These are phyloP conservation scores for Lippia alba DNA, from an alignment of 305 asterid species.

Conservation along the genomic window DNA sequence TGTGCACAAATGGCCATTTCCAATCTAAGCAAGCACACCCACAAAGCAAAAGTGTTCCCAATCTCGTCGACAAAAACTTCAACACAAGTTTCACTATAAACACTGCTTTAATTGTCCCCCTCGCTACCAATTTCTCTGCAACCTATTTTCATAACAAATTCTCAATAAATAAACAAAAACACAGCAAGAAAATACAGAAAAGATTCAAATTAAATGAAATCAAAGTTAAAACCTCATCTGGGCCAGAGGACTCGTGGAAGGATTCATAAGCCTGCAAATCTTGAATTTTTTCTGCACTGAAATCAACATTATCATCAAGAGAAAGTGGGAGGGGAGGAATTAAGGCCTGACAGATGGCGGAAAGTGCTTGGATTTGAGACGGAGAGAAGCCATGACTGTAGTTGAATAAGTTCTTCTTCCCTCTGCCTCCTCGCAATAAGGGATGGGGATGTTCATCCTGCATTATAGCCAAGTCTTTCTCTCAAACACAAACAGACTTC, in stretches of 20 bases:
- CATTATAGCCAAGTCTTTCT: slow-evolving; percentile 20
- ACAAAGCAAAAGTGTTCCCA: slow-evolving; percentile 81
- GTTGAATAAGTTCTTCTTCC: slow-evolving; percentile 33
- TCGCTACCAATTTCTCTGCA: slow-evolving; percentile 63
- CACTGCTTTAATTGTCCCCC: slow-evolving; percentile 56
- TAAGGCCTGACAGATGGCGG: slow-evolving; percentile 74
- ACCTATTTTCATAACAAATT: slow-evolving; percentile 43
- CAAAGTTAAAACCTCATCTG: slow-evolving; percentile 56
- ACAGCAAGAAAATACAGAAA: neutral
- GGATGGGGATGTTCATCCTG: slow-evolving; percentile 52
- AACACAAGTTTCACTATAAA: slow-evolving; percentile 52
- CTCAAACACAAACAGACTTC: neutral
- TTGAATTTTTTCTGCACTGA: neutral
- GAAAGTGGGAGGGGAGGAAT: slow-evolving; percentile 62
- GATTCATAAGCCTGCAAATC: slow-evolving; percentile 35
- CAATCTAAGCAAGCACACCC: slow-evolving; percentile 63
- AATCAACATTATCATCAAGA: neutral
- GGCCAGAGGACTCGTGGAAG: slow-evolving; percentile 53
- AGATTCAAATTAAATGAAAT: neutral
- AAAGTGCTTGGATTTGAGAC: slow-evolving; percentile 69
- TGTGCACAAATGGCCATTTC: slow-evolving; percentile 78
- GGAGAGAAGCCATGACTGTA: slow-evolving; percentile 80
- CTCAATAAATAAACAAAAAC: neutral
- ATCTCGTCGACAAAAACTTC: slow-evolving; percentile 58
- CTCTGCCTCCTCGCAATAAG: slow-evolving; percentile 55